Evolutionary conservation across 1,284 basidiomycete species (phyloP).

Genomic region (Microbotryomycetes sp.): DNA sequence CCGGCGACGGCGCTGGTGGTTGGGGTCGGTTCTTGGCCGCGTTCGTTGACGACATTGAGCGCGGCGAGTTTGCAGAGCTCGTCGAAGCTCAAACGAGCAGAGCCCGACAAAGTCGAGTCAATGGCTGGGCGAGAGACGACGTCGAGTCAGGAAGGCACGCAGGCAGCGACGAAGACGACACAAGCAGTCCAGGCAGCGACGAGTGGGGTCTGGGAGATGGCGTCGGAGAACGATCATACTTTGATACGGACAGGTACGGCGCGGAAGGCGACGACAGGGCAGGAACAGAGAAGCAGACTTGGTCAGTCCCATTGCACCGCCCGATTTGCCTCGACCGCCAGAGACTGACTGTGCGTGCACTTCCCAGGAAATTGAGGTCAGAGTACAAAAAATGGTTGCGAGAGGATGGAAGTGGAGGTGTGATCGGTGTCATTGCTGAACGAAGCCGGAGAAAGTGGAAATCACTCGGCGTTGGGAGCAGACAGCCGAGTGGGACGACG

Average conservation of each 20-base stretch:
- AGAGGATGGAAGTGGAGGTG: conserved; percentile 2
- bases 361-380: conserved; percentile 15
- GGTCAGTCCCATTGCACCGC: neutral
- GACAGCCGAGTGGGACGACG: neutral
- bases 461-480: conserved; percentile 21
- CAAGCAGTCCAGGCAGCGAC: conserved; percentile 11
- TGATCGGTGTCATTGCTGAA: conserved; percentile 23
- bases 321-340: neutral
- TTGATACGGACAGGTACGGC: conserved; percentile 24
- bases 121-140: conserved; percentile 4
- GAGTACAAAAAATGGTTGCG: conserved; percentile 7
- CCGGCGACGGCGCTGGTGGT: conserved; percentile 78
- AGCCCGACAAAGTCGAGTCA: neutral
- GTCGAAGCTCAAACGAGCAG: conserved; percentile 7
- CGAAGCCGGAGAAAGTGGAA: conserved; percentile 27
- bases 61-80: conserved; percentile 51
- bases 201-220: conserved; percentile 26
- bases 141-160: neutral
- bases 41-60: conserved; percentile 89
- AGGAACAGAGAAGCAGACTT: conserved; percentile 1
- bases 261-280: conserved; percentile 15
- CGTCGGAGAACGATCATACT: conserved; percentile 26
- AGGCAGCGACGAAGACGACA: neutral
- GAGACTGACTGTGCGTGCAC: neutral
- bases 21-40: conserved; percentile 93